Percentiles rank a stretch among this genome's conserved stretches.
Evolutionary conservation across 2,329 filamentous ascomycete species (phyloP).

Genomic region (Cordyceps fumosorosea): DNA sequence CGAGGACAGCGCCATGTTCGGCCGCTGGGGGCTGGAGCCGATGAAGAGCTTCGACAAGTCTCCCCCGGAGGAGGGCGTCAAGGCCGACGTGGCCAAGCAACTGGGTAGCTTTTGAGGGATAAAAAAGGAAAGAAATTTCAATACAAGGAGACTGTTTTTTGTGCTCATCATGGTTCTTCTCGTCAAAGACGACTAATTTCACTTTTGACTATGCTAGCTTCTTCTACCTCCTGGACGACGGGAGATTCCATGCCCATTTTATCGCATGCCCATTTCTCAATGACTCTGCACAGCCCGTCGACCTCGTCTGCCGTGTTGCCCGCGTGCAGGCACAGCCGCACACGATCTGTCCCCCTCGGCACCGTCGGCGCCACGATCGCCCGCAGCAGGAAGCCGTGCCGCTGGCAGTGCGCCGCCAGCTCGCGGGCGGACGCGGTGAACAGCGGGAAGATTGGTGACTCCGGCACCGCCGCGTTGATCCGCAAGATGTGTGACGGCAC

Average conservation of each 20-base stretch:
- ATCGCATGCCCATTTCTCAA: conserved; percentile 41
- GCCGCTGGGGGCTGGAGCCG: conserved; percentile 71
- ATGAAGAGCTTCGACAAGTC: conserved; percentile 55
- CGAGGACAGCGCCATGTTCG: conserved; percentile 78
- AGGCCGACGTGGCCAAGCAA: conserved; percentile 10
- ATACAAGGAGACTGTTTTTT: neutral
- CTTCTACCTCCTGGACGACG: neutral
- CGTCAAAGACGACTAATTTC: neutral
- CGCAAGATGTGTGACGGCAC: conserved; percentile 25
- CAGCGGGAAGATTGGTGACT: conserved; percentile 59
- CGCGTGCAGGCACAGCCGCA: conserved; percentile 62
- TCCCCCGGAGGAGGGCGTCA: conserved; percentile 8
- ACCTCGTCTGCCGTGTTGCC: conserved; percentile 55
- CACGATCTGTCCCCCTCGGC: conserved; percentile 53
- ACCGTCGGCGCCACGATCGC: conserved; percentile 65
- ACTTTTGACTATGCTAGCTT: neutral
- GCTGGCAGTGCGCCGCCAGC: conserved; percentile 55
- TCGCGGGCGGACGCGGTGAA: conserved; percentile 51
- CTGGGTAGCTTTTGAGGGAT: conserved; percentile 3
- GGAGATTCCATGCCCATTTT: neutral
- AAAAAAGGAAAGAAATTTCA: neutral
- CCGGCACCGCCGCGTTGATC: conserved; percentile 30
- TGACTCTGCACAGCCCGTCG: conserved; percentile 41
- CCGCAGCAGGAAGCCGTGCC: conserved; percentile 51
- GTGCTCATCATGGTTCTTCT: neutral